Percentiles rank a stretch among this genome's conserved stretches.
These are phyloP conservation scores for Pyrus bretschneideri DNA, from an alignment of 306 rosid genomes.

Conservation along the genomic window DNA sequence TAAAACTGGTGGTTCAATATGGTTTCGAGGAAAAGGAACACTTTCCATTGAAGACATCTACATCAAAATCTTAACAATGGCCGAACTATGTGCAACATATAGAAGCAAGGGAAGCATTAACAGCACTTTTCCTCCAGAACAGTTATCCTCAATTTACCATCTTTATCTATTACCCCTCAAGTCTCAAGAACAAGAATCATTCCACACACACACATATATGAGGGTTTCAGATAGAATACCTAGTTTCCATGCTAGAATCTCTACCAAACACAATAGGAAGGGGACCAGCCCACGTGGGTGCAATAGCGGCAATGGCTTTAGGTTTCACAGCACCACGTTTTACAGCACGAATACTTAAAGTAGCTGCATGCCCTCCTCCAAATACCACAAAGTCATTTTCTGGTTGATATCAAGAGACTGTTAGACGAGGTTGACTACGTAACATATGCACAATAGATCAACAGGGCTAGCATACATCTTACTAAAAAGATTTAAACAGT, in stretches of 20 bases:
- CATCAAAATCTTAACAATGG: neutral
- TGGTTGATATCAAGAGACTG: slow-evolving; percentile 26
- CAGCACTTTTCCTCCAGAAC: neutral
- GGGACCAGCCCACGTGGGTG: slow-evolving; percentile 98
- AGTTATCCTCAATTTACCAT: neutral
- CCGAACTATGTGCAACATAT: slow-evolving; percentile 3
- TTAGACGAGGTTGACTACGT: neutral
- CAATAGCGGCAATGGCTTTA: slow-evolving; percentile 79
- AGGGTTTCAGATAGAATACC: slow-evolving; percentile 37
- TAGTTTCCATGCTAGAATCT: slow-evolving; percentile 86
- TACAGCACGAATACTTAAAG: slow-evolving; percentile 65
- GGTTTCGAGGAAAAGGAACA: neutral
- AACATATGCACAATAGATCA: neutral
- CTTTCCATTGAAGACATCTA: neutral
- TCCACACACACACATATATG: neutral
- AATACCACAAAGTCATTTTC: slow-evolving; percentile 63
- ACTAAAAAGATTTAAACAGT: neutral
- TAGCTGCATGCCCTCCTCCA: slow-evolving; percentile 95
- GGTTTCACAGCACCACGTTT: slow-evolving; percentile 75
- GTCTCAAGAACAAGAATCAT: neutral
- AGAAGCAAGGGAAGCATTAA: neutral
- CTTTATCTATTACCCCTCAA: neutral
- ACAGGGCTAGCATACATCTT: neutral
- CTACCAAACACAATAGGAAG: slow-evolving; percentile 95
- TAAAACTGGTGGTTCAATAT: neutral